Evolutionary conservation across 306 rosid species (phyloP), one percentile per base, ranked within the genome.

Genomic region (Vicia sativa): DNA sequence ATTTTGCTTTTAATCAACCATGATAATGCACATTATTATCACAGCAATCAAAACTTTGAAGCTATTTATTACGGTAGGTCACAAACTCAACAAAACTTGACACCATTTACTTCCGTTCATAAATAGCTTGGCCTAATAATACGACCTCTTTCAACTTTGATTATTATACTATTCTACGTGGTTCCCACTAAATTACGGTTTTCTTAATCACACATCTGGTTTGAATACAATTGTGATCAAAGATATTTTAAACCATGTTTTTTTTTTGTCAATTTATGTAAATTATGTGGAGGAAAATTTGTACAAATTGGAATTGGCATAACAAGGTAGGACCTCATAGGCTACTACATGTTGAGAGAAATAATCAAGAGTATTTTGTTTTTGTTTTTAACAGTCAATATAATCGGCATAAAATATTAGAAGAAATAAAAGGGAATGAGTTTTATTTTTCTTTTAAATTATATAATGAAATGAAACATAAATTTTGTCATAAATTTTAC

Each of bases 61-160:
- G 65, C 77, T 79, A 91, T 91, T 91, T 85, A 91, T 83, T 83
- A 78, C 49, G 97, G 93, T 91, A 77, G 97, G 91, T 87, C 79
- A 82, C 81, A 49, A 44, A 74, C 70, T 83, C 87, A 91, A 83
- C 97, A 72, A 87, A 83, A 87, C 79, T 77, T 75, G 45, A 71
- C 88, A 79, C 85, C 83, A 83, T 83, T 91, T 82, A 91, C 85
- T 85, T 84, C 89, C 61, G 58, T 81, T 86, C 91, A 87, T 86
- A 79, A 87, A 86, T 87, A 67, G 86, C 71, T 77, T 65, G 59
- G 83, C 84, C 88, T 71, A 84, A 80, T 79, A 84, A 82, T 70
- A 78, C 49, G 76, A 77, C 84, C 88, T 46, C 62, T 48, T 61
- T 75, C 78, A 61, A 86, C 67, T 79, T 54, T 42, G 68, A 82